A percentile compares a stretch with the other conserved stretches of the same genome.
Evolutionary conservation across 2,329 filamentous ascomycete genomes (phyloP).

Genomic region (Daldinia sp.): DNA sequence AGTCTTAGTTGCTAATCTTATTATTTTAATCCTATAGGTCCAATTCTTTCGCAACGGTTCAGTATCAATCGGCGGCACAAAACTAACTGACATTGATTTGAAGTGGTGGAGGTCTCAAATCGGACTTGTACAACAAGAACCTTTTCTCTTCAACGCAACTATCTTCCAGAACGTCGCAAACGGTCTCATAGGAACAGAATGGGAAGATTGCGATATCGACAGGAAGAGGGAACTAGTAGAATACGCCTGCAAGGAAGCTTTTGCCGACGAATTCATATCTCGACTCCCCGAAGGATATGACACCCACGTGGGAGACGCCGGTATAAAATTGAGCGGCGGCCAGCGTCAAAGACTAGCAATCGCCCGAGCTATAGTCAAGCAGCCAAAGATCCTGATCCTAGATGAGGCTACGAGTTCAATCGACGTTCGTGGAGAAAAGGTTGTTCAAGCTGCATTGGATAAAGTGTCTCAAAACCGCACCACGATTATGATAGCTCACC

Average conservation of each 20-base stretch:
- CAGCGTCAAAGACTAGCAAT: slow-evolving; percentile 76
- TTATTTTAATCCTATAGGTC: slow-evolving; percentile 40
- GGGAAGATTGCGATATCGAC: slow-evolving; percentile 62
- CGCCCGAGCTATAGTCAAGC: slow-evolving; percentile 72
- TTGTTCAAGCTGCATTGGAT: slow-evolving; percentile 68
- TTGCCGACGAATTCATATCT: slow-evolving; percentile 69
- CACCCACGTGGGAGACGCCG: slow-evolving; percentile 73
- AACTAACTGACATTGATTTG: slow-evolving; percentile 69
- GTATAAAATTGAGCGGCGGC: slow-evolving; percentile 75
- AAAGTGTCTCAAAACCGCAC: slow-evolving; percentile 70
- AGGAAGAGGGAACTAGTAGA: slow-evolving; percentile 62
- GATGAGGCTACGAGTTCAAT: slow-evolving; percentile 75
- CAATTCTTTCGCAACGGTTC: slow-evolving; percentile 58
- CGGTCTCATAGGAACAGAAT: slow-evolving; percentile 66
- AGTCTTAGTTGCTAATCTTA: slow-evolving; percentile 16
- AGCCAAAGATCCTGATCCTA: slow-evolving; percentile 73
- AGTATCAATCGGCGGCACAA: slow-evolving; percentile 65
- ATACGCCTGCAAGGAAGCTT: slow-evolving; percentile 68
- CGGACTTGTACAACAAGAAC: slow-evolving; percentile 75
- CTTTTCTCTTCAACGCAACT: slow-evolving; percentile 74
- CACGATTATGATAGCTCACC: slow-evolving; percentile 74
- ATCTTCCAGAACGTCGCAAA: slow-evolving; percentile 73
- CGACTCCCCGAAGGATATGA: slow-evolving; percentile 68
- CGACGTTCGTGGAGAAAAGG: slow-evolving; percentile 58
- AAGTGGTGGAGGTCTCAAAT: slow-evolving; percentile 74